phyloP scores from a whole-genome alignment of 768 basidiomycete species.

The Lentinula boryana region DNA sequence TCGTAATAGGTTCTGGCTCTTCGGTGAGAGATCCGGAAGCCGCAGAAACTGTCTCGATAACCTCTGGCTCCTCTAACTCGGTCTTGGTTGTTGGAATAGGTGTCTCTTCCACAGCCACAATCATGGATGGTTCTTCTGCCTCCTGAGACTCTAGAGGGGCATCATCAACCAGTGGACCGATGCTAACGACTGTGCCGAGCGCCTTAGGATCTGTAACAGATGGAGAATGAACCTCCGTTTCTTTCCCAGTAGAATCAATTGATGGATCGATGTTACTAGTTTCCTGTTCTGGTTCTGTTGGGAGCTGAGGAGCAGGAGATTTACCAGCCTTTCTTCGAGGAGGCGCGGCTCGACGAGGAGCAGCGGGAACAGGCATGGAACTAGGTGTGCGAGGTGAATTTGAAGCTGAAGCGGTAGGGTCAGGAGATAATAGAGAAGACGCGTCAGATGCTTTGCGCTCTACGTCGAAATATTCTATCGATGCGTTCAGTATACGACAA shows the following conservation, averaged over 20 bases:
- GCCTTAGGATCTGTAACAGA: not conserved
- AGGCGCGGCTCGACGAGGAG: constrained; percentile 68
- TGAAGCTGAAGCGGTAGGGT: constrained; percentile 16
- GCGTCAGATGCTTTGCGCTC: constrained; percentile 18
- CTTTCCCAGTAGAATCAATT: not conserved
- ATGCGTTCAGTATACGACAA: not conserved
- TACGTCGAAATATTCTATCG: not conserved
- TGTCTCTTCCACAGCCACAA: not conserved
- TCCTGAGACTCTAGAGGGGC: not conserved
- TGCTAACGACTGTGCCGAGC: not conserved
- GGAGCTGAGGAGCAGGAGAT: constrained; percentile 31
- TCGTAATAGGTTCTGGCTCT: not conserved
- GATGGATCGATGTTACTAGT: not conserved
- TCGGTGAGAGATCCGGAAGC: not conserved
- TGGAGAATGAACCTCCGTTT: not conserved
- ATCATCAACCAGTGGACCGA: not conserved
- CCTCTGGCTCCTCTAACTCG: not conserved
- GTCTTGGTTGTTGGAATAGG: not conserved
- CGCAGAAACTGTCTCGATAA: constrained; percentile 1
- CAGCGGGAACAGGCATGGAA: constrained; percentile 71
- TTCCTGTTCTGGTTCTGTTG: not conserved
- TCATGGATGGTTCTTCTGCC: not conserved
- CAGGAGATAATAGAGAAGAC: constrained; percentile 17
- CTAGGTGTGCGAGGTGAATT: constrained; percentile 34
- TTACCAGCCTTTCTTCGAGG: constrained; percentile 62